phyloP scores from a whole-genome alignment of 2,329 filamentous ascomycete species.

The Trichoderma arundinaceum region DNA sequence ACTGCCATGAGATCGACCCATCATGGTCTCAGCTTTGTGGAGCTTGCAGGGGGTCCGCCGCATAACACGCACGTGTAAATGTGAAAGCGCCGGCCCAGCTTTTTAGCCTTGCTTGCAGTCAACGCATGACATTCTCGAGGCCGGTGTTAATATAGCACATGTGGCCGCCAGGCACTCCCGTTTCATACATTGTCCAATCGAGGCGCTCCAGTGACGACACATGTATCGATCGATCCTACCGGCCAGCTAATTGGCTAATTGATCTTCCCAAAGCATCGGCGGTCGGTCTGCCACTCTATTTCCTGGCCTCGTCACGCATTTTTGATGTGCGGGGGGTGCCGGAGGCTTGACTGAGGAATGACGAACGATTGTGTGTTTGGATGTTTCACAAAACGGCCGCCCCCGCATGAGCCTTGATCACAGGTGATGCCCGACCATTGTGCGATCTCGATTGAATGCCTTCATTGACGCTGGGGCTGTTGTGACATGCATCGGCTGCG shows the following conservation, averaged over 20 bases:
- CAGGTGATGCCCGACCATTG: too few relatives aligned
- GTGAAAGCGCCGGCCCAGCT: constrained; percentile 12
- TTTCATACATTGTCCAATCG: constrained; percentile 13
- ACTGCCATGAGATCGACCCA: constrained; percentile 15
- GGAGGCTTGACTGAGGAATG: not conserved
- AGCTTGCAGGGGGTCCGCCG: constrained; percentile 6
- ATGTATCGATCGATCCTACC: constrained; percentile 8
- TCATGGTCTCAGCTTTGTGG: constrained; percentile 23
- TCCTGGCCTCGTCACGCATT: not conserved
- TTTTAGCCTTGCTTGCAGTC: constrained; percentile 2
- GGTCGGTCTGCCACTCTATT: not conserved
- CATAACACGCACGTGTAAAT: constrained; percentile 5
- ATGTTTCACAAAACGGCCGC: not conserved
- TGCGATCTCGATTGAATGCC: too few relatives aligned
- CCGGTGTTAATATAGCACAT: constrained; percentile 5
- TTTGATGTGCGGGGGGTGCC: not conserved
- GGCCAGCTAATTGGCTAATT: not conserved
- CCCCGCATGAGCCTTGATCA: not conserved
- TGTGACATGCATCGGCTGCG: too few relatives aligned
- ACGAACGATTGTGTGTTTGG: not conserved
- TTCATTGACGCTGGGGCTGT: too few relatives aligned
- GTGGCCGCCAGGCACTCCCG: constrained; percentile 26
- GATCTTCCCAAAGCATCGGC: not conserved
- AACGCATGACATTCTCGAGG: constrained; percentile 14
- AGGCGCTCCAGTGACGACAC: constrained; percentile 23